Evolutionary conservation across 2,329 filamentous ascomycete species (phyloP), one percentile per base, ranked within the genome.

Genomic region (Sporothrix pseudoabietina): DNA sequence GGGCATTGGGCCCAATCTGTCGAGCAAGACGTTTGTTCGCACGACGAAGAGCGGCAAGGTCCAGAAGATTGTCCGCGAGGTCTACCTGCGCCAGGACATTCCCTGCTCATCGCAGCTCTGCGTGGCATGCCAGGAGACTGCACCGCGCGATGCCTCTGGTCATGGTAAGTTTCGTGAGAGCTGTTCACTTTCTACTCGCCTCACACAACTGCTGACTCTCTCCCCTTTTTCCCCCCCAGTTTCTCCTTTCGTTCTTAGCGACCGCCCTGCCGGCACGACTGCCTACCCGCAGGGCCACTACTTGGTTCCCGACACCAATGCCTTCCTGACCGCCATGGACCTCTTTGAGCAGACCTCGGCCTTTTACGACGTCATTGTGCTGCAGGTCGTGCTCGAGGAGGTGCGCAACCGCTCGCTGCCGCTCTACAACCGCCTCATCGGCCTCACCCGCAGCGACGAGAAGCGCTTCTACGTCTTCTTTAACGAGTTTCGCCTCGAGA

Each of bases 391-490:
- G 5, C 89, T 99, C 16, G 96, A 99, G 82, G 96, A 99, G 84
- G 88, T 99, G 74, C 93, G 94, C 80, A 97, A 98, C 81, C 90
- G 94, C 77, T 98, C 95, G 14, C 83, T 98, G 75, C 96, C 96
- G 57, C 88, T 99, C 52, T 99, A 98, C 84, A 98, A 98, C 81
- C 92, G 96, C 54, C 85, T 99, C 69, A 89, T 98, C 77, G 90
- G 92, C 30, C 85, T 99, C 76, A 97, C 94, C 54, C 97, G 95
- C 82, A 97, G 95, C 79, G 94, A 97, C 78, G 94, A 97, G 77
- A 99, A 99, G 85, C 90, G 95, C 72, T 98, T 97, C 81, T 98
- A 98, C 79, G 93, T 99, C 71, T 99, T 99, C 81, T 98, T 98
- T 88, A 99, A 99, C 81, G 96, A 99, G 78, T 99, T 99, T 80